Evolutionary conservation across 495 filamentous ascomycete genomes (phyloP).

Genomic region (Chaetomium fimeti): DNA sequence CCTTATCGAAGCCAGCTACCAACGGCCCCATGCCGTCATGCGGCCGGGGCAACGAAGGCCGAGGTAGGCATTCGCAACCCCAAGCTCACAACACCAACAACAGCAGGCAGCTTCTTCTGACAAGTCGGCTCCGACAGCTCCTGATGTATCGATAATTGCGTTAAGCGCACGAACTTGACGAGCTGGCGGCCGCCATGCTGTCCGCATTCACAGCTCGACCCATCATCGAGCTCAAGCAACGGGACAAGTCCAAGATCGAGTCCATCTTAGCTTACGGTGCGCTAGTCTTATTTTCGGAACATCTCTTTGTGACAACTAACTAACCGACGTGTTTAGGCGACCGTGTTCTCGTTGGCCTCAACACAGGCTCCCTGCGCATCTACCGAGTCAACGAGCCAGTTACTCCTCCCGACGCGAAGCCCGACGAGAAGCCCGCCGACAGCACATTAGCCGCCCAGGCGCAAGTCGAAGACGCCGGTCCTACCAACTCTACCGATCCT

Average conservation of each 20-base stretch:
- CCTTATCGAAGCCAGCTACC: not conserved
- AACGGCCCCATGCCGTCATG: slow-evolving; percentile 10
- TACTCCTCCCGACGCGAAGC: slow-evolving; percentile 13
- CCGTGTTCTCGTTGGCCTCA: slow-evolving; percentile 84
- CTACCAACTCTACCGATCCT: not conserved
- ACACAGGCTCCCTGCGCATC: slow-evolving; percentile 82
- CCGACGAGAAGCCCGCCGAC: slow-evolving; percentile 19
- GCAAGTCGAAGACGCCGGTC: not conserved
- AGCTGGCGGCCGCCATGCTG: slow-evolving; percentile 66
- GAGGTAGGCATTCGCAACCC: not conserved
- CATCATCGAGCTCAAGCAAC: slow-evolving; percentile 90
- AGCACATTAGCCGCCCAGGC: slow-evolving; percentile 19
- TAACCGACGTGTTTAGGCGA: slow-evolving; percentile 57
- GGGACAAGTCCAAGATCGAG: slow-evolving; percentile 95
- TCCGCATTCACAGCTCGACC: slow-evolving; percentile 96
- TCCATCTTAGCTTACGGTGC: slow-evolving; percentile 89
- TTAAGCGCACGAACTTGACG: slow-evolving; percentile 19
- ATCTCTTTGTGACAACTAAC: not conserved
- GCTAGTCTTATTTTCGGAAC: slow-evolving; percentile 22
- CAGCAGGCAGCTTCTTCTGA: not conserved
- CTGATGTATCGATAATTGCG: slow-evolving; percentile 30
- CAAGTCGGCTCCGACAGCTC: not conserved
- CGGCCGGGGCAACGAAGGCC: not conserved
- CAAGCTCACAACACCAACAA: not conserved
- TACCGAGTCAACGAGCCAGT: slow-evolving; percentile 77